Evolutionary conservation across 768 basidiomycete genomes (phyloP).

Genomic region (Termitomyces titanicus): DNA sequence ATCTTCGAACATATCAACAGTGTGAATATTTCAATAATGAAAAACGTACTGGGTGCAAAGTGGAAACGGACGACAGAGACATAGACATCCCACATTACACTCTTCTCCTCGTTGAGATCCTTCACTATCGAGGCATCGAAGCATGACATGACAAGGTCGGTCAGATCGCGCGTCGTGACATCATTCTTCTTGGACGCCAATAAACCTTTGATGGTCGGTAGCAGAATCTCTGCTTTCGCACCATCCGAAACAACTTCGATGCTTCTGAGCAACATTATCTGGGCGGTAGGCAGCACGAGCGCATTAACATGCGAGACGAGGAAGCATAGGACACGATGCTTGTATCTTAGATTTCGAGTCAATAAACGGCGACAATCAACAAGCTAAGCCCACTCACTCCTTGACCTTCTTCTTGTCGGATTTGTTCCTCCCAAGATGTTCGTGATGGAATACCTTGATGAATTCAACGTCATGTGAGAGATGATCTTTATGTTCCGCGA

Average conservation of each 20-base stretch:
- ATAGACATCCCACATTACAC: constrained; percentile 50
- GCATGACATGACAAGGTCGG: constrained; percentile 39
- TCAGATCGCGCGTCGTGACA: constrained; percentile 30
- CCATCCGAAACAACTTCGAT: constrained; percentile 44
- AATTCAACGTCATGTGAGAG: constrained; percentile 57
- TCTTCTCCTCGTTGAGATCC: constrained; percentile 41
- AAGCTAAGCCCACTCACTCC: constrained; percentile 36
- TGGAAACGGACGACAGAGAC: constrained; percentile 37
- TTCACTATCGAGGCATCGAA: constrained; percentile 46
- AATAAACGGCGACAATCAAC: not conserved
- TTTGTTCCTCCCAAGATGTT: constrained; percentile 44
- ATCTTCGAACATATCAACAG: constrained; percentile 27
- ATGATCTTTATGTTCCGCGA: constrained; percentile 51
- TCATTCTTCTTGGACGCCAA: constrained; percentile 18
- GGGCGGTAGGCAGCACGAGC: constrained; percentile 43
- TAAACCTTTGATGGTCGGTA: constrained; percentile 51
- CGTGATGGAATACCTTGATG: constrained; percentile 56
- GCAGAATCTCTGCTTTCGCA: constrained; percentile 47
- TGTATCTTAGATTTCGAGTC: constrained; percentile 45
- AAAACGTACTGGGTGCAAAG: constrained; percentile 43
- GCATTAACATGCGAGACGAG: constrained; percentile 76
- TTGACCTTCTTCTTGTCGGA: constrained; percentile 52
- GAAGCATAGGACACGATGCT: constrained; percentile 68
- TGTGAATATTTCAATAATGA: not conserved
- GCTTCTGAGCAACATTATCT: constrained; percentile 50